Evolutionary conservation across 257 asterid genomes (phyloP).

Genomic region (Gentiana straminea): DNA sequence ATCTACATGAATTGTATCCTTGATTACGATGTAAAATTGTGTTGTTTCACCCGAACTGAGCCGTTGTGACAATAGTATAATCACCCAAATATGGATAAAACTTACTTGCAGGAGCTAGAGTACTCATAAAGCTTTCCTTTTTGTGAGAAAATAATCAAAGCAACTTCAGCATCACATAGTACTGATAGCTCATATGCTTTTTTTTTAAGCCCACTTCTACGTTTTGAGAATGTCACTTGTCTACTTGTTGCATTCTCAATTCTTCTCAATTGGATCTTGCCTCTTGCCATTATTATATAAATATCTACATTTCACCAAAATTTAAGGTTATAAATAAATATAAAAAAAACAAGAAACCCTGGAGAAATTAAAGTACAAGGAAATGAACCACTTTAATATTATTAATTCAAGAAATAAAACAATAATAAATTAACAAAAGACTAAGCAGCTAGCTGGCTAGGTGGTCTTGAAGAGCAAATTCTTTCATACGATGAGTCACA

Average conservation of each 20-base stretch:
- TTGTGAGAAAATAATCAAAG: constrained; percentile 65
- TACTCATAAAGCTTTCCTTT: constrained; percentile 58
- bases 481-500: too few relatives aligned
- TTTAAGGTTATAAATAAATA: too few relatives aligned
- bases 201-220: constrained; percentile 61
- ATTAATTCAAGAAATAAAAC: background rate
- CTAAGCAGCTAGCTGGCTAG: background rate
- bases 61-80: too few relatives aligned
- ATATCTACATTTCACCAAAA: background rate
- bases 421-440: background rate
- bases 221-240: constrained; percentile 62
- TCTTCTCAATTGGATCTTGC: constrained; percentile 55
- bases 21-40: too few relatives aligned
- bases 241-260: constrained; percentile 58
- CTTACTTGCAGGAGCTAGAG: constrained; percentile 54
- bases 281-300: constrained; percentile 45
- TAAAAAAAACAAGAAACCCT: constrained; percentile 5
- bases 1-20: too few relatives aligned
- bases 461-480: background rate
- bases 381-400: too few relatives aligned
- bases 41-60: too few relatives aligned
- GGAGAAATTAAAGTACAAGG: background rate
- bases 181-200: constrained; percentile 69
- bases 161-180: constrained; percentile 65
- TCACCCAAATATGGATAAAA: background rate